Base-by-base conservation (phyloP, 257 asterid genomes). In the Solanum tarijense region DNA sequence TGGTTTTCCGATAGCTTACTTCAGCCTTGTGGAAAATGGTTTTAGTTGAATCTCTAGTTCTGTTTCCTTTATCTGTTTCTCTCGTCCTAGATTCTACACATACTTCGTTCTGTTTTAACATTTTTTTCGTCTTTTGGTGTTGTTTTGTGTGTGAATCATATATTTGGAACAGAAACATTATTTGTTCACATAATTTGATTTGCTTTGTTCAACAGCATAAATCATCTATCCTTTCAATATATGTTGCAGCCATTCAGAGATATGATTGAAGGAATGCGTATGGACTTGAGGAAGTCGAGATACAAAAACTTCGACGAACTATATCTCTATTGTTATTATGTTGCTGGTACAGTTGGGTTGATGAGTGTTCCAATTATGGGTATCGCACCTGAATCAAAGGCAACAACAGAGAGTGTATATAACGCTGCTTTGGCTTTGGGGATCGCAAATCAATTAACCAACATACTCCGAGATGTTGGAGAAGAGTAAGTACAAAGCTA, bases 291-390 rank as follows among this genome's bases (percentile, higher is more conserved):
- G 92, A 97, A 97, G 87, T 94, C 99, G 3, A 93, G 98, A 94
- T 97, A 97, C 92, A 91, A 88, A 69, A 94, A 89, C 93, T 97
- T 97, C 14, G 99, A 97, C 6, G 99, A 97, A 91, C 88, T 97
- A 83, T 96, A 97, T 83, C 94, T 97, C 8, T 97, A 97, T 82
- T 97, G 99, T 79, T 97, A 97, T 87, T 96, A 97, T 36, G 99
- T 97, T 18, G 99, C 99, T 60, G 99, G 99, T 79, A 97, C 99
- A 0, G 99, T 97, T 4, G 99, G 98, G 86, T 89, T 97, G 93
- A 97, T 97, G 99, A 97, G 99, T 75, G 99, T 97, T 55, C 99
- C 99, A 0, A 89, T 97, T n/a, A 97, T 97, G 99, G 99, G 99
- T 41, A 95, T 97, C 83, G 98, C 95, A 38, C 96, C 98, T 20